These are phyloP conservation scores for Yamadazyma pseudoaaseri DNA, from an alignment of 1,139 yeast genomes.

Conservation along the genomic window DNA sequence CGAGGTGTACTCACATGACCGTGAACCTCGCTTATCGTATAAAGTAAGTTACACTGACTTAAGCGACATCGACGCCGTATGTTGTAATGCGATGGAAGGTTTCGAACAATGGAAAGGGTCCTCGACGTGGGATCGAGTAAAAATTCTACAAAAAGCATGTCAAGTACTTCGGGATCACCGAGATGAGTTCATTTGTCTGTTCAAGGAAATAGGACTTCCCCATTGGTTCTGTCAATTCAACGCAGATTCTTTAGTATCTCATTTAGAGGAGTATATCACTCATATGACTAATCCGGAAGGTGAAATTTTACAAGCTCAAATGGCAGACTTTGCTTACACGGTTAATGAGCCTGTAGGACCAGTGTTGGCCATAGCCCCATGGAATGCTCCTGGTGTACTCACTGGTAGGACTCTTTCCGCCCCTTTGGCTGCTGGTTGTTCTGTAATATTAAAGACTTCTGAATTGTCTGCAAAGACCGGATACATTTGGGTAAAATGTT, in stretches of 20 bases:
- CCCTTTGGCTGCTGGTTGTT: constrained; percentile 52
- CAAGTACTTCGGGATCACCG: constrained; percentile 15
- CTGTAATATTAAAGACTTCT: constrained; percentile 41
- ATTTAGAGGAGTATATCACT: constrained; percentile 23
- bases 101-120: constrained; percentile 26
- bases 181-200: constrained; percentile 22
- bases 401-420: constrained; percentile 37
- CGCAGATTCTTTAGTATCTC: constrained; percentile 24
- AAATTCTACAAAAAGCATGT: constrained; percentile 20
- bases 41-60: constrained; percentile 9
- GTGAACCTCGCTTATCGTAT: constrained; percentile 2
- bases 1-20: constrained; percentile 6
- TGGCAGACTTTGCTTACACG: constrained; percentile 28
- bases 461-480: constrained; percentile 35
- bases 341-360: constrained; percentile 43
- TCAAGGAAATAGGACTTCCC: constrained; percentile 37
- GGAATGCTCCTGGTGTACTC: constrained; percentile 50
- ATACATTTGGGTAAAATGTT: constrained; percentile 29
- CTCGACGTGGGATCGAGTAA: constrained; percentile 16
- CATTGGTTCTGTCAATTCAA: constrained; percentile 36
- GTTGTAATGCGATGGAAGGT: constrained; percentile 24
- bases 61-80: constrained; percentile 10
- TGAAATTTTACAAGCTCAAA: constrained; percentile 17
- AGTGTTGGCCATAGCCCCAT: constrained; percentile 43
- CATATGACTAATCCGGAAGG: constrained; percentile 25